Evolutionary conservation across 2,329 filamentous ascomycete species (phyloP).

Genomic region (Teratosphaeria viscida): DNA sequence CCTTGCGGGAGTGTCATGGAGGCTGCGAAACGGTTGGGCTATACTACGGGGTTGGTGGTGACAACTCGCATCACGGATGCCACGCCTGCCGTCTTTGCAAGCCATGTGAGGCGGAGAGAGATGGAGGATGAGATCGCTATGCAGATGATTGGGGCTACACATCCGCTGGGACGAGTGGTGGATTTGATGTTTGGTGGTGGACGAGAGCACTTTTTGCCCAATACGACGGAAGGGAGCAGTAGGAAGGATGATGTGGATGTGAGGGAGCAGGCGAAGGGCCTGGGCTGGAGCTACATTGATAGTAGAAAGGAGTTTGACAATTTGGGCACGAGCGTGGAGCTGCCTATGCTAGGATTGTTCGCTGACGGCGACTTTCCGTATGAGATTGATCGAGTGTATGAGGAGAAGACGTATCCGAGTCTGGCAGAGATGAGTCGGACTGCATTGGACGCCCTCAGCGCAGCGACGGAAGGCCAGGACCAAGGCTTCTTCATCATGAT

Average conservation of each 20-base stretch:
- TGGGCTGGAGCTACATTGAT: conserved; percentile 68
- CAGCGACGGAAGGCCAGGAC: conserved; percentile 71
- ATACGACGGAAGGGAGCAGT: conserved; percentile 70
- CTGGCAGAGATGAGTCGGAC: conserved; percentile 77
- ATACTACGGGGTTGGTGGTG: conserved; percentile 85
- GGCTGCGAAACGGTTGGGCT: conserved; percentile 83
- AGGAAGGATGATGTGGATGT: conserved; percentile 69
- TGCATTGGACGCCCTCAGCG: conserved; percentile 67
- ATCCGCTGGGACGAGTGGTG: conserved; percentile 75
- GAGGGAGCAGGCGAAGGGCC: conserved; percentile 59
- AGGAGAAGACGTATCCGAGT: conserved; percentile 73
- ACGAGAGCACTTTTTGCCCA: conserved; percentile 84
- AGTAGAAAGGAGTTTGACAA: conserved; percentile 60
- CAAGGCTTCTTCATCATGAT: conserved; percentile 97
- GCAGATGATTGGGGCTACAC: conserved; percentile 73
- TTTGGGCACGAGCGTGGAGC: conserved; percentile 57
- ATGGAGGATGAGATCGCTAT: conserved; percentile 87
- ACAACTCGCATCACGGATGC: conserved; percentile 94
- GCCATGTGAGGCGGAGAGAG: conserved; percentile 67
- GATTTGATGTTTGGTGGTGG: conserved; percentile 91
- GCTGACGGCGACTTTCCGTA: conserved; percentile 77
- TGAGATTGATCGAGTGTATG: conserved; percentile 76
- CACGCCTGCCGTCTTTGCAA: conserved; percentile 88
- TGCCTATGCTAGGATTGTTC: conserved; percentile 80
- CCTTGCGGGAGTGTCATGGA: conserved; percentile 90